phyloP scores from a whole-genome alignment of 2,329 filamentous ascomycete genomes.

The Chaetomiaceae sp. region DNA sequence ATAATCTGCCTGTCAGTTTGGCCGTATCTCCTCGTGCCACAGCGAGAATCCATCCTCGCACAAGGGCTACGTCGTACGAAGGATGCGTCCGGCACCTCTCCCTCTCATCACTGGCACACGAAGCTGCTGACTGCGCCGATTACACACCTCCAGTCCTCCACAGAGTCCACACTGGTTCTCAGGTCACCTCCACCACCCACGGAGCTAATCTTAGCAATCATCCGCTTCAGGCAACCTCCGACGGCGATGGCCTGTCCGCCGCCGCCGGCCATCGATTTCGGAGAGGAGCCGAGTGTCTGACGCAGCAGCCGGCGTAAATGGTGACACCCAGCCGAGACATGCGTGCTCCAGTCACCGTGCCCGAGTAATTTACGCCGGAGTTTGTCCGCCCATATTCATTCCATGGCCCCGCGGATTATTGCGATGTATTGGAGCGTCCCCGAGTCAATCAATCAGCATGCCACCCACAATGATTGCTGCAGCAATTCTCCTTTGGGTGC shows the following conservation, averaged over 20 bases:
- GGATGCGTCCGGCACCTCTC: too few relatives aligned
- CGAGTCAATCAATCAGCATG: slow-evolving; percentile 5
- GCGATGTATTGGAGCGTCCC: neutral
- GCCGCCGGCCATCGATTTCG: neutral
- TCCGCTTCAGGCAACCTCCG: neutral
- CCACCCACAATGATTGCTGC: slow-evolving; percentile 12
- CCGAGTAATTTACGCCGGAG: neutral
- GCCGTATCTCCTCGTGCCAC: too few relatives aligned
- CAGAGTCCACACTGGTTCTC: neutral
- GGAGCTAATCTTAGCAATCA: slow-evolving; percentile 10
- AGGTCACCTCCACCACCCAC: neutral
- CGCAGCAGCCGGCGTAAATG: neutral
- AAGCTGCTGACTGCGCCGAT: slow-evolving; percentile 3
- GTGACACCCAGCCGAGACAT: slow-evolving; percentile 3
- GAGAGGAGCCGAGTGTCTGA: neutral
- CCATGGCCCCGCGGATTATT: neutral
- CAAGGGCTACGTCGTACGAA: too few relatives aligned
- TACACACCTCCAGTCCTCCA: slow-evolving; percentile 6
- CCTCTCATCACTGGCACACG: neutral
- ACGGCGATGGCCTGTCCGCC: neutral
- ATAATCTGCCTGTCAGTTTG: too few relatives aligned
- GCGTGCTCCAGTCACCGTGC: neutral
- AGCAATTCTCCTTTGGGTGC: neutral
- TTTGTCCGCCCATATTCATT: neutral
- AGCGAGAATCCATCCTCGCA: too few relatives aligned